Base-by-base conservation (phyloP, 768 basidiomycete species). In the Mrakia frigida region DNA sequence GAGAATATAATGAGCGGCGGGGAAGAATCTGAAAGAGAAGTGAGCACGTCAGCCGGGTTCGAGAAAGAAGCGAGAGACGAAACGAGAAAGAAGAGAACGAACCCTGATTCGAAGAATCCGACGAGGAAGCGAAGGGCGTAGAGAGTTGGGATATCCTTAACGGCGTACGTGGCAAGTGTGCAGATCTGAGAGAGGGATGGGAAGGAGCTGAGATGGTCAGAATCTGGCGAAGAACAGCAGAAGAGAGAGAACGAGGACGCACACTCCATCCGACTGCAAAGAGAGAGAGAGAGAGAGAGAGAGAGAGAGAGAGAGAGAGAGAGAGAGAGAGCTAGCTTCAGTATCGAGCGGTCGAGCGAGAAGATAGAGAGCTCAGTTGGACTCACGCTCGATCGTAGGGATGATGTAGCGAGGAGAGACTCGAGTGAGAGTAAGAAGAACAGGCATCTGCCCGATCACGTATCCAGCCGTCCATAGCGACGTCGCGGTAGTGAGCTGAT, bases 81-180 rank as follows among this genome's bases (percentile, higher is more conserved):
- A 73, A 80, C 50, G 81, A 80, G 52, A 80, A 79, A 18, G 80
- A 81, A 80, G 79, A 18, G 80, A 81, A 74, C 82, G 82, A 74
- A 81, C 82, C 18, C 81, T 7, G 67, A 79, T 73, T 82, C 82
- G 70, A 82, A 81, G 21, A 82, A 79, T 7, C 82, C 82, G 35
- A 82, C 81, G 25, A 82, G 73, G 78, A 82, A 82, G 0, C 82
- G 80, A 52, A 80, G 70, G 25, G 79, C 82, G 70, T 81, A 82
- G 0, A 82, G 77, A 50, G 46, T 18, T 2, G 46, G 46, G 14
- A 50, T 50, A 18, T 50, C 46, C 21, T 50, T 50, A 18, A 50
- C 46, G 46, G 46, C 46, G 46, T 50, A 50, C 16, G 46, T 50
- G 13, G 46, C 46, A 4, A 50, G 46, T 3, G 46, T 50, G 46